Evolutionary conservation across 441 rosid genomes (phyloP), one percentile per base, ranked within the genome.

Genomic region (Eutrema salsugineum): DNA sequence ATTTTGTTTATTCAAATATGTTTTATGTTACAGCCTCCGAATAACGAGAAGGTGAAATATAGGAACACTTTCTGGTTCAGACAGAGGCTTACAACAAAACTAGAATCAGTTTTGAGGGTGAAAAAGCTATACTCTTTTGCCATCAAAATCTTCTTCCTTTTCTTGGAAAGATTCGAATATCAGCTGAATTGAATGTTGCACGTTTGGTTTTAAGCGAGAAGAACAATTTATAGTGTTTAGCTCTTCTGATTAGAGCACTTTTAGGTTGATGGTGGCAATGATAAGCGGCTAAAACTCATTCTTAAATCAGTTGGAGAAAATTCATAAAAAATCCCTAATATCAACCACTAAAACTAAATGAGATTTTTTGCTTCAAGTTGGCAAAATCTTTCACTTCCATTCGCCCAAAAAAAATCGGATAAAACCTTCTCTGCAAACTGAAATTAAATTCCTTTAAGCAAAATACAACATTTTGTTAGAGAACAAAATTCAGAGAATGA

Each of bases 71-170:
- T 74, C 68, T 74, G 40, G 73, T 74, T 67, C 78, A 74, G 78
- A 67, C 78, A 74, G 51, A 50, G 73, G 73, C 78, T 73, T 73
- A 73, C 59, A 73, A 50, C 62, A 73, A 66, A 39, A 15, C 39
- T 40, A 39, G 78, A 73, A 58, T 73, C 72, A 38, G 59, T 10
- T 48, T 72, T 57, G 38, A 19, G 35, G 10, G 53, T 38, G 3
- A n/a, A 57, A 72, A 39, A 6, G 51, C 19, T 56, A 5, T 19
- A 24, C 28, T 61, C 38, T 63, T 55, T 33, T 16, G 0, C 63
- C 17, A 57, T 19, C 38, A 2, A 53, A 60, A 7, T 40, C 14
- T 7, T 32, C 12, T 10, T 54, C 55, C 70, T 32, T 63, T 5
- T 3, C 0, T 19, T 62, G 70, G 76, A 35, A 54, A 24, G 70